phyloP scores from a whole-genome alignment of 768 basidiomycete species.

The Coprinopsis strossmayeri region DNA sequence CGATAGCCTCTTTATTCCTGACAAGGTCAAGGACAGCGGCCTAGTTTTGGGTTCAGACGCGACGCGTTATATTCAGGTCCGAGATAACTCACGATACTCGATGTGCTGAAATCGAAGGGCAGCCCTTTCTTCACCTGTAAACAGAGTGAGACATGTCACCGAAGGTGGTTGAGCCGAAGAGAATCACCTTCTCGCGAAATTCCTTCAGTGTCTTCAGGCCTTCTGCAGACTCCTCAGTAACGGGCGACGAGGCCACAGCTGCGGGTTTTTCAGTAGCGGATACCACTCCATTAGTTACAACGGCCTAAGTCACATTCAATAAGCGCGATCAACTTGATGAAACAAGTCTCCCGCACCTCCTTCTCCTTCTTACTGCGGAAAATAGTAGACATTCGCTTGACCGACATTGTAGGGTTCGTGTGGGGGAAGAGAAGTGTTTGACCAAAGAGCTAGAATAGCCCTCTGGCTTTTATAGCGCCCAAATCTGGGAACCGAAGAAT shows the following conservation, averaged over 20 bases:
- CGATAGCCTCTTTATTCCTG: constrained; percentile 52
- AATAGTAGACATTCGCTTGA: constrained; percentile 9
- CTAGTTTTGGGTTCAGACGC: constrained; percentile 26
- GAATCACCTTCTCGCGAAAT: constrained; percentile 35
- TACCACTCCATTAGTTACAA: constrained; percentile 1
- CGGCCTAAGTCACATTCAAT: no score
- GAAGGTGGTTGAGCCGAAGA: no score
- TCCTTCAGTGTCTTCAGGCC: constrained; percentile 29
- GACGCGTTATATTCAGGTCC: not conserved
- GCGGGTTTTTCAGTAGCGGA: not conserved
- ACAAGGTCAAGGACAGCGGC: constrained; percentile 55
- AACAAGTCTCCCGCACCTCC: not conserved
- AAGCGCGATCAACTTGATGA: not conserved
- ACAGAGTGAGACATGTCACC: no score
- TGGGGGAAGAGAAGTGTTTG: no score
- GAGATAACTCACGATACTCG: constrained; percentile 33
- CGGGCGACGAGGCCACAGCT: not conserved
- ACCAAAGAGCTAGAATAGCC: no score
- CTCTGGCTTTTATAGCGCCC: no score
- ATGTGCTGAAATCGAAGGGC: constrained; percentile 27
- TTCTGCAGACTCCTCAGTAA: not conserved
- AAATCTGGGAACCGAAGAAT: no score
- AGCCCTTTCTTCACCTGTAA: constrained; percentile 39
- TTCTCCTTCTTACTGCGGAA: constrained; percentile 5
- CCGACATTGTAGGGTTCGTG: not conserved